These are phyloP conservation scores for Trichophyton simii DNA, from an alignment of 2,329 filamentous ascomycete species.

Conservation along the genomic window DNA sequence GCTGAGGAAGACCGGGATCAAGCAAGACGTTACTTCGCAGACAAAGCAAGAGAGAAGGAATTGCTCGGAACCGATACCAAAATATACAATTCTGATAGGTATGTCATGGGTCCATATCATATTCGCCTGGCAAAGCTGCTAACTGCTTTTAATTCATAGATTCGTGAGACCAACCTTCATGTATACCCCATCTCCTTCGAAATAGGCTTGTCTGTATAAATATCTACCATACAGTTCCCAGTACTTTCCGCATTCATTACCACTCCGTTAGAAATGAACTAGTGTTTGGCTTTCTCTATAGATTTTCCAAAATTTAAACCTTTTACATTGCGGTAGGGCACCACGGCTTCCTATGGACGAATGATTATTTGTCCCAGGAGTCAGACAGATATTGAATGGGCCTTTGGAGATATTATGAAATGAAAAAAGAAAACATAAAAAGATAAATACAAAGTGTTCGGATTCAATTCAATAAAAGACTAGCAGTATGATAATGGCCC, in stretches of 20 bases:
- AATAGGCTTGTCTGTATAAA: slow-evolving; percentile 1
- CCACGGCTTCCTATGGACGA: neutral
- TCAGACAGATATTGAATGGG: neutral
- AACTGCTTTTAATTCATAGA: slow-evolving; percentile 33
- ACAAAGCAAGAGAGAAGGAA: slow-evolving; percentile 81
- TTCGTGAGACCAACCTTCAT: slow-evolving; percentile 73
- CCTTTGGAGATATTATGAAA: neutral
- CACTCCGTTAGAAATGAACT: neutral
- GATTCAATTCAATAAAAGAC: neutral
- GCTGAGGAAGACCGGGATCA: slow-evolving; percentile 95
- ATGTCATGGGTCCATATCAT: slow-evolving; percentile 24
- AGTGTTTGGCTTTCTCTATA: neutral
- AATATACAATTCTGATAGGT: slow-evolving; percentile 84
- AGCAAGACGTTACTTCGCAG: slow-evolving; percentile 72
- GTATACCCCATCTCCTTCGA: slow-evolving; percentile 46
- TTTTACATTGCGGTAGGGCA: neutral
- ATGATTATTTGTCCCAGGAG: neutral
- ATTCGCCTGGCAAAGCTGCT: neutral
- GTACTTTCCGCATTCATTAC: neutral
- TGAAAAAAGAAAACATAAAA: neutral
- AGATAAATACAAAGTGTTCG: no score
- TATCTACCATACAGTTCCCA: neutral
- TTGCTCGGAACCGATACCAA: slow-evolving; percentile 70
- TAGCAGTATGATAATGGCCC: neutral
- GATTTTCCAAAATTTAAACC: neutral